Conservation (phyloP, 495 filamentous ascomycete species). For the Endocarpon pusillum region DNA sequence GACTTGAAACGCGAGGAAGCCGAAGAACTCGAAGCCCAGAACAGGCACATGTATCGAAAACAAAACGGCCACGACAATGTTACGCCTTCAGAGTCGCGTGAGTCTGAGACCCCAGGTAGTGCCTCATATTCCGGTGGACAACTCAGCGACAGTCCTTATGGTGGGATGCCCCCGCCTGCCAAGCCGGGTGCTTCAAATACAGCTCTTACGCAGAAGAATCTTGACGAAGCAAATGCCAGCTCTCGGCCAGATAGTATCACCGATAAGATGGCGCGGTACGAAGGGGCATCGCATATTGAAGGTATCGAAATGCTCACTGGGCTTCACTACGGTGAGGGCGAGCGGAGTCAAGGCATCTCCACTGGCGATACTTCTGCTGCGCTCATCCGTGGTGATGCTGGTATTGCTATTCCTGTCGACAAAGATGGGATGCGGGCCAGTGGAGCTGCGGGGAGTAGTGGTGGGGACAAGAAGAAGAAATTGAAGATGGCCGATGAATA, state of each 20-base stretch:
- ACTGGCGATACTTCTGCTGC: slow-evolving; percentile 66
- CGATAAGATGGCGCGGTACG: slow-evolving; percentile 60
- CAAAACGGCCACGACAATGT: slow-evolving; percentile 26
- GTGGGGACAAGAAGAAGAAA: slow-evolving; percentile 73
- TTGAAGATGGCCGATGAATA: slow-evolving; percentile 84
- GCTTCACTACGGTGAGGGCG: slow-evolving; percentile 72
- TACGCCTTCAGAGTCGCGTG: slow-evolving; percentile 31
- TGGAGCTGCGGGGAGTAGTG: slow-evolving; percentile 15
- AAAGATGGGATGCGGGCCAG: slow-evolving; percentile 36
- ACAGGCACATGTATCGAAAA: slow-evolving; percentile 25
- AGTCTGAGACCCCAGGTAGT: slow-evolving; percentile 14
- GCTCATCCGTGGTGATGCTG: slow-evolving; percentile 70
- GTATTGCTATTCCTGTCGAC: slow-evolving; percentile 66
- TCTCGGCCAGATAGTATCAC: slow-evolving; percentile 53
- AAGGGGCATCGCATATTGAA: slow-evolving; percentile 60
- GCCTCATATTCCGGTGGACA: slow-evolving; percentile 15
- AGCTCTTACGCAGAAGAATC: slow-evolving; percentile 38
- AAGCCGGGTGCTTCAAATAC: slow-evolving; percentile 42
- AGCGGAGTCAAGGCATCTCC: slow-evolving; percentile 74
- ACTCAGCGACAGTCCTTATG: slow-evolving; percentile 18
- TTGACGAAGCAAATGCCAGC: slow-evolving; percentile 58
- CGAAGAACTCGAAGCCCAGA: slow-evolving; percentile 45
- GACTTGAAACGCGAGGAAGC: slow-evolving; percentile 76
- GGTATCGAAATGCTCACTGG: slow-evolving; percentile 91
- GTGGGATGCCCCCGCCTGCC: slow-evolving; percentile 51